Evolutionary conservation across 768 basidiomycete genomes (phyloP).

Genomic region (Mycena vulgaris): DNA sequence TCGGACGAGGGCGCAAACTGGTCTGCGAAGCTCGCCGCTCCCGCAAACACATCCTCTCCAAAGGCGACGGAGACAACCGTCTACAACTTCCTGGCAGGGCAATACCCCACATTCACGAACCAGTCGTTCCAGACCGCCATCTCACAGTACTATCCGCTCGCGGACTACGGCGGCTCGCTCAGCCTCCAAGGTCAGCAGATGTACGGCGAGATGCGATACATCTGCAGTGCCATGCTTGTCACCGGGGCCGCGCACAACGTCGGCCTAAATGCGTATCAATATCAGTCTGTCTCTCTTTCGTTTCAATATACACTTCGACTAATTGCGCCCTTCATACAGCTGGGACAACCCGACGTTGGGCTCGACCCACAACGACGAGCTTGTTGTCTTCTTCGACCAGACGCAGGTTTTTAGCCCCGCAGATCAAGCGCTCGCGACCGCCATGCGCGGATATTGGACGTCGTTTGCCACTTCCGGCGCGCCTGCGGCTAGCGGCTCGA

Average conservation of each 20-base stretch:
- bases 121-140: conserved; percentile 50
- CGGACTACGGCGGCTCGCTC: conserved; percentile 50
- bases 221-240: conserved; percentile 57
- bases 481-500: conserved; percentile 43
- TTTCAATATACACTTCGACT: too few species aligned
- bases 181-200: conserved; percentile 61
- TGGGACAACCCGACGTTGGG: conserved; percentile 60
- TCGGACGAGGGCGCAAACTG: conserved; percentile 61
- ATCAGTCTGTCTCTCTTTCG: conserved; percentile 46
- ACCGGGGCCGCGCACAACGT: conserved; percentile 42
- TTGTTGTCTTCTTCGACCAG: conserved; percentile 54
- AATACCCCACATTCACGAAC: conserved; percentile 50
- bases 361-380: conserved; percentile 55
- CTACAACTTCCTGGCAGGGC: conserved; percentile 58
- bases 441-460: conserved; percentile 58
- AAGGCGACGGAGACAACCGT: conserved; percentile 56
- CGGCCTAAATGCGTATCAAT: conserved; percentile 50
- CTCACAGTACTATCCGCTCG: conserved; percentile 50
- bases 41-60: conserved; percentile 57
- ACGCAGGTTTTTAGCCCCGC: conserved; percentile 40
- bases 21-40: conserved; percentile 52
- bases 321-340: conserved; percentile 37
- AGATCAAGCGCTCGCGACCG: conserved; percentile 49
- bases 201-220: conserved; percentile 62
- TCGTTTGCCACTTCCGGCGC: conserved; percentile 55